phyloP scores from a whole-genome alignment of 140 eudicot species.

The Oenanthe javanica region DNA sequence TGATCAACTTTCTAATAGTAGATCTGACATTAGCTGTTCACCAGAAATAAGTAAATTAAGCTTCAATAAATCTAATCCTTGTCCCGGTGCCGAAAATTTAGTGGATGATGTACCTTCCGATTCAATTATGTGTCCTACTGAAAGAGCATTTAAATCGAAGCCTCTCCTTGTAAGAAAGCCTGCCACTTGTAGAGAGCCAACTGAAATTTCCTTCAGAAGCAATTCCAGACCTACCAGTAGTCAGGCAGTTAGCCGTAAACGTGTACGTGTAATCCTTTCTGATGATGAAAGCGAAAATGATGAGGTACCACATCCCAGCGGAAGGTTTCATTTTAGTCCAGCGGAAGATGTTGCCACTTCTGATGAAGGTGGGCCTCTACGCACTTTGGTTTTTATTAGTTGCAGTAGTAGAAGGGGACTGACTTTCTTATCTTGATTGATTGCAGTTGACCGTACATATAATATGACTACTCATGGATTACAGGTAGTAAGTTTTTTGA shows the following conservation, averaged over 20 bases:
- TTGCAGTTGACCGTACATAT: slow-evolving; percentile 44
- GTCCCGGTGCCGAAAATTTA: slow-evolving; percentile 22
- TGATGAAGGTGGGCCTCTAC: slow-evolving; percentile 52
- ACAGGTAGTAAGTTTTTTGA: slow-evolving; percentile 33
- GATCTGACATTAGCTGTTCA: slow-evolving; percentile 33
- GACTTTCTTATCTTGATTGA: slow-evolving; percentile 11
- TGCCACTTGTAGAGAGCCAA: slow-evolving; percentile 22
- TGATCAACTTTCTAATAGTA: slow-evolving; percentile 26
- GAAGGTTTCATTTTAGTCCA: slow-evolving; percentile 17
- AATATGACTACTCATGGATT: slow-evolving; percentile 26
- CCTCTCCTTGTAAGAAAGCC: slow-evolving; percentile 19
- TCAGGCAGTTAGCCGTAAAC: slow-evolving; percentile 61
- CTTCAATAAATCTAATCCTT: slow-evolving; percentile 21
- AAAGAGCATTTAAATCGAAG: slow-evolving; percentile 26
- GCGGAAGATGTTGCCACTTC: slow-evolving; percentile 67
- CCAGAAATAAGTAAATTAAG: slow-evolving; percentile 22
- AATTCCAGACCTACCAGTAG: slow-evolving; percentile 38
- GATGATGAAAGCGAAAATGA: slow-evolving; percentile 67
- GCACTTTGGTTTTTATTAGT: neutral
- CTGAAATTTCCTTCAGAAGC: slow-evolving; percentile 42
- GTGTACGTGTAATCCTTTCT: slow-evolving; percentile 65
- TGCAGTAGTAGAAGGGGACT: slow-evolving; percentile 10
- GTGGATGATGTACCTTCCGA: slow-evolving; percentile 41
- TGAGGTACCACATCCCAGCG: slow-evolving; percentile 24
- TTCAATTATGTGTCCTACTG: slow-evolving; percentile 31